Percentiles rank a stretch among this genome's conserved stretches.
phyloP scores from a whole-genome alignment of 2,329 filamentous ascomycete genomes.

The Fusarium cyanostomum region DNA sequence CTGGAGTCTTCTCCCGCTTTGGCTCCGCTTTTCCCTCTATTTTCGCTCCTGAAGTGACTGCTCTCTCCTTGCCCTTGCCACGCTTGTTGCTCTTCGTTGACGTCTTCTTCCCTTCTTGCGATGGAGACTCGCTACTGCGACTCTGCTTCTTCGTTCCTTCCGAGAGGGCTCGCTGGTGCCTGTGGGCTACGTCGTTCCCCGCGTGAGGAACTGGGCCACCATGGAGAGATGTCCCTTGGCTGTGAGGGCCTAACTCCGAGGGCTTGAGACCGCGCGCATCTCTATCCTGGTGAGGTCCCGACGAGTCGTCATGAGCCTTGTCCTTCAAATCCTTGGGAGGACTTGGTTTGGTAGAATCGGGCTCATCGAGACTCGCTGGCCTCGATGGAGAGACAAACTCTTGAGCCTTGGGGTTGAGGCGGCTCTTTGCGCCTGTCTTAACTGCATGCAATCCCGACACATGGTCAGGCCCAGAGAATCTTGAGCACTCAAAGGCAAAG shows the following conservation, averaged over 20 bases:
- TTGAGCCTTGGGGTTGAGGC: conserved; percentile 32
- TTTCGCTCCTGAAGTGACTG: conserved; percentile 2
- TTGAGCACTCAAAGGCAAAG: conserved; percentile 21
- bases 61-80: conserved; percentile 29
- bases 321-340: not conserved
- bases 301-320: not conserved
- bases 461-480: not conserved
- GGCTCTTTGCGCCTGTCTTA: conserved; percentile 13
- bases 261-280: not conserved
- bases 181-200: not conserved
- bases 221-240: not conserved
- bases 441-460: not conserved
- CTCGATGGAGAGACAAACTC: conserved; percentile 39
- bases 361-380: not conserved
- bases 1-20: conserved; percentile 7
- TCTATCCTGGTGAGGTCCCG: not conserved
- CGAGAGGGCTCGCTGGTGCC: conserved; percentile 4
- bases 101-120: conserved; percentile 21
- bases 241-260: not conserved
- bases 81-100: conserved; percentile 25
- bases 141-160: conserved; percentile 6
- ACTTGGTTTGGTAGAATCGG: not conserved
- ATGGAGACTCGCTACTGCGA: not conserved
- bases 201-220: not conserved
- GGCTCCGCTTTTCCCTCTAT: conserved; percentile 9